These are phyloP conservation scores for Chiua virens DNA, from an alignment of 768 basidiomycete species.

Conservation along the genomic window DNA sequence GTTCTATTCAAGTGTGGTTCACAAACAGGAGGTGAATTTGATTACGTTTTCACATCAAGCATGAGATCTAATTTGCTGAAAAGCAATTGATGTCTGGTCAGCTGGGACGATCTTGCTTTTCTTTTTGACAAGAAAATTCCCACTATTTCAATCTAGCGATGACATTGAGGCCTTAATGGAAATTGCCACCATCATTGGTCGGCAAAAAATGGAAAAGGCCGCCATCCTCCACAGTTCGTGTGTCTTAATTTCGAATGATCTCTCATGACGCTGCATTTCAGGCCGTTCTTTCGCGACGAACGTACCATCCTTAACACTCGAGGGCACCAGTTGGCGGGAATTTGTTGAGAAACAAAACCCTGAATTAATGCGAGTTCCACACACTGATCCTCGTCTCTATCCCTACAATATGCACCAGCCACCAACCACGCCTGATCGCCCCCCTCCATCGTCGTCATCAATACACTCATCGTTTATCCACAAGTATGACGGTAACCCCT, in stretches of 20 bases:
- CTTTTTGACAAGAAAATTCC: constrained; percentile 90
- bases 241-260: background rate
- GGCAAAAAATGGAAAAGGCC: constrained; percentile 75
- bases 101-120: constrained; percentile 90
- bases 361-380: constrained; percentile 50
- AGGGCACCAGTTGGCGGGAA: constrained; percentile 68
- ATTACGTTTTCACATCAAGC: background rate
- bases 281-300: constrained; percentile 92
- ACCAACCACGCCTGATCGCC: constrained; percentile 18
- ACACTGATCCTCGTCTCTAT: constrained; percentile 52
- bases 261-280: constrained; percentile 31
- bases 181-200: constrained; percentile 84
- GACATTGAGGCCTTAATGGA: constrained; percentile 97
- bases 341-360: constrained; percentile 83
- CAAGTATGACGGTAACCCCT: constrained; percentile 14
- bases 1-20: constrained; percentile 92
- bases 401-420: constrained; percentile 44
- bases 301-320: constrained; percentile 69
- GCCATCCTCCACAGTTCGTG: constrained; percentile 86
- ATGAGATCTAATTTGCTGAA: constrained; percentile 7
- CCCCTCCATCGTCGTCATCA: constrained; percentile 38
- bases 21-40: constrained; percentile 82
- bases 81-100: constrained; percentile 97
- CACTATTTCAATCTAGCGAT: constrained; percentile 90
- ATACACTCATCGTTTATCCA: constrained; percentile 24